Conservation (phyloP, 2,329 filamentous ascomycete genomes). For the Pseudomassariella vexata region DNA sequence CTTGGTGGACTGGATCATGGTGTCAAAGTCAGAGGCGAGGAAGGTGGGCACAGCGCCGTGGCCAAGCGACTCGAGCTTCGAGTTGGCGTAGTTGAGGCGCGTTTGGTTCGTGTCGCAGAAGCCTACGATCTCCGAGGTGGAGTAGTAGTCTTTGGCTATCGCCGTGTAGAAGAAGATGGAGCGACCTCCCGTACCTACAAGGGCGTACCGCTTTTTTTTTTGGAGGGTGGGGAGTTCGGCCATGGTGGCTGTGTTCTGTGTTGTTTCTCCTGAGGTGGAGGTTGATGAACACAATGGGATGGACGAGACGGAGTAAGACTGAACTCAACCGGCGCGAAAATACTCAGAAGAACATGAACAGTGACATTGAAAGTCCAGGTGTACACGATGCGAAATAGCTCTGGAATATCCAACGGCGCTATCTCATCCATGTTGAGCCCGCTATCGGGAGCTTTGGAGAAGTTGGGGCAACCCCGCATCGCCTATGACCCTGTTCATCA, state of each 20-base stretch:
- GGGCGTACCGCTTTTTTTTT: conserved; percentile 41
- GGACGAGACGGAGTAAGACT: conserved; percentile 6
- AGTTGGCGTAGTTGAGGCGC: conserved; percentile 51
- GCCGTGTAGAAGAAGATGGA: conserved; percentile 57
- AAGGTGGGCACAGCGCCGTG: conserved; percentile 46
- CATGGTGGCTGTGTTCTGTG: neutral
- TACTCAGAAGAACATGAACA: too few relatives aligned
- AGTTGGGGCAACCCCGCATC: too few relatives aligned
- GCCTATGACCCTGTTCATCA: too few relatives aligned
- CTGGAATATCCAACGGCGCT: too few relatives aligned
- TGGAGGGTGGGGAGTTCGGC: too few relatives aligned
- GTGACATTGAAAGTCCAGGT: too few relatives aligned
- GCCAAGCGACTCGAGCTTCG: conserved; percentile 37
- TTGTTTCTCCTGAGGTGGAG: too few relatives aligned
- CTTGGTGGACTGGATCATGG: conserved; percentile 49
- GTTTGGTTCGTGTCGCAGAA: conserved; percentile 58
- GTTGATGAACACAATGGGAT: conserved; percentile 20
- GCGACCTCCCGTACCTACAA: conserved; percentile 54
- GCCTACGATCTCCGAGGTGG: conserved; percentile 45
- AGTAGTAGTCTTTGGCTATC: conserved; percentile 45
- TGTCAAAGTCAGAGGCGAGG: conserved; percentile 48
- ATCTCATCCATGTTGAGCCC: too few relatives aligned
- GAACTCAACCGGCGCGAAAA: neutral
- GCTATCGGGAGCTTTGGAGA: too few relatives aligned
- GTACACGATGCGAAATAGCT: too few relatives aligned